Percentiles rank a stretch among this genome's conserved stretches.
Evolutionary conservation across 2,329 filamentous ascomycete genomes (phyloP).

Genomic region (Fusarium brachygibbosum): DNA sequence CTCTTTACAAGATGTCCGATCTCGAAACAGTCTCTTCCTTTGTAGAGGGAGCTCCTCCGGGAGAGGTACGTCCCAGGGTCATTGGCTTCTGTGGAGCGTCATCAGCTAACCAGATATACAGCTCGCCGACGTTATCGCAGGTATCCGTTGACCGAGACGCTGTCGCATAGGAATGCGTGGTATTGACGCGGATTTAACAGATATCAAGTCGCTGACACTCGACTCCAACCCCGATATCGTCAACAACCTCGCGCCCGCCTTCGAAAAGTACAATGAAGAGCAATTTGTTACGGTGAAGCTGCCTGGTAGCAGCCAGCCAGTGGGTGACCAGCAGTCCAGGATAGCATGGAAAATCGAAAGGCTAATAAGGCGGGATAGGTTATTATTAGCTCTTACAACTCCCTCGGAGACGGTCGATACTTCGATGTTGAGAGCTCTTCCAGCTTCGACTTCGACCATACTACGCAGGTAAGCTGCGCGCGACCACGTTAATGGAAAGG

Average conservation of each 20-base stretch:
- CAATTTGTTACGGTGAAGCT: slow-evolving; percentile 92
- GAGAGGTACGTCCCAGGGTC: slow-evolving; percentile 78
- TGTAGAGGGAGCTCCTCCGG: slow-evolving; percentile 92
- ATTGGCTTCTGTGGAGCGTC: slow-evolving; percentile 33
- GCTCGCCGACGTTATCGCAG: slow-evolving; percentile 90
- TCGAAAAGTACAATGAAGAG: slow-evolving; percentile 95
- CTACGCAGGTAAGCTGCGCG: slow-evolving; percentile 71
- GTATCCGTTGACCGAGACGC: slow-evolving; percentile 61
- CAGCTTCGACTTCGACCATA: slow-evolving; percentile 90
- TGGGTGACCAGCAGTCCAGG: slow-evolving; percentile 42
- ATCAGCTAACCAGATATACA: slow-evolving; percentile 58
- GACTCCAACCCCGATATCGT: slow-evolving; percentile 77
- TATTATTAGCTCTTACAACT: slow-evolving; percentile 88
- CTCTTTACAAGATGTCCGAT: slow-evolving; percentile 53
- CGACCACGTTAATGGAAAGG: not conserved
- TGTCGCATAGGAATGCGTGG: not conserved
- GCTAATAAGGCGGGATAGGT: slow-evolving; percentile 65
- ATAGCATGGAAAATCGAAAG: not conserved
- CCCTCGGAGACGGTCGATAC: slow-evolving; percentile 84
- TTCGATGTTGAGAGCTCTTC: slow-evolving; percentile 90
- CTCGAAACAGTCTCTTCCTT: slow-evolving; percentile 78
- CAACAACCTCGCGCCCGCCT: slow-evolving; percentile 82
- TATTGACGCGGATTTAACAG: slow-evolving; percentile 61
- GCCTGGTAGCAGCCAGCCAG: slow-evolving; percentile 80
- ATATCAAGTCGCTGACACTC: slow-evolving; percentile 88